Conservation (phyloP, 441 rosid genomes). For the Corymbia calophylla region DNA sequence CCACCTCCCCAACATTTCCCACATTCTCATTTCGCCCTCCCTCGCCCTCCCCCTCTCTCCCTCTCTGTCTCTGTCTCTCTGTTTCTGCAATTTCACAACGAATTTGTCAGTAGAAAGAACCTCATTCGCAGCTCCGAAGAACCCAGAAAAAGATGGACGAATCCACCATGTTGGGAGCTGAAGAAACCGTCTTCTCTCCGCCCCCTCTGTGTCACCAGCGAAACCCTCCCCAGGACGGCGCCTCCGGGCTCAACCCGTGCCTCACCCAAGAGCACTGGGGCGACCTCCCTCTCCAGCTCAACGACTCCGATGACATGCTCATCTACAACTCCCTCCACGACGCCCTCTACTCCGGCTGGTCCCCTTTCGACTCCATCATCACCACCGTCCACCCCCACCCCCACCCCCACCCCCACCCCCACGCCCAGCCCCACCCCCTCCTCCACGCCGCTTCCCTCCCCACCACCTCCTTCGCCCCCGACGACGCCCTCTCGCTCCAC, state of each 20-base stretch:
- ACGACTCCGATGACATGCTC: conserved; percentile 12
- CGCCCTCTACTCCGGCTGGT: conserved; percentile 3
- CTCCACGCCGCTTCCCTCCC: neutral
- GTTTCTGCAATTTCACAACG: neutral
- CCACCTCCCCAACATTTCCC: neutral
- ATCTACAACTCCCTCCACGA: conserved; percentile 2
- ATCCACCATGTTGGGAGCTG: neutral
- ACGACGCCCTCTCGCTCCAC: neutral
- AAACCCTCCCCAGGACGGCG: neutral
- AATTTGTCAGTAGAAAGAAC: neutral
- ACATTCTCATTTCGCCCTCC: neutral
- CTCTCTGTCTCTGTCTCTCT: neutral
- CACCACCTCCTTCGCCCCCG: neutral
- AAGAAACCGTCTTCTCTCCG: neutral
- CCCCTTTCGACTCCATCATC: neutral
- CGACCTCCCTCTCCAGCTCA: conserved; percentile 5
- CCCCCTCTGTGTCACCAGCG: neutral
- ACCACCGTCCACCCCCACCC: neutral
- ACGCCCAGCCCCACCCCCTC: neutral
- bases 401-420: neutral
- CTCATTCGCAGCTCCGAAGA: neutral
- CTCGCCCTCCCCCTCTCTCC: neutral
- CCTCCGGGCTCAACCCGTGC: neutral
- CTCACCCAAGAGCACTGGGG: conserved; percentile 3
- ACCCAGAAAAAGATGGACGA: neutral